phyloP scores from a whole-genome alignment of 2,329 filamentous ascomycete genomes.

The Stromatinia cepivora region DNA sequence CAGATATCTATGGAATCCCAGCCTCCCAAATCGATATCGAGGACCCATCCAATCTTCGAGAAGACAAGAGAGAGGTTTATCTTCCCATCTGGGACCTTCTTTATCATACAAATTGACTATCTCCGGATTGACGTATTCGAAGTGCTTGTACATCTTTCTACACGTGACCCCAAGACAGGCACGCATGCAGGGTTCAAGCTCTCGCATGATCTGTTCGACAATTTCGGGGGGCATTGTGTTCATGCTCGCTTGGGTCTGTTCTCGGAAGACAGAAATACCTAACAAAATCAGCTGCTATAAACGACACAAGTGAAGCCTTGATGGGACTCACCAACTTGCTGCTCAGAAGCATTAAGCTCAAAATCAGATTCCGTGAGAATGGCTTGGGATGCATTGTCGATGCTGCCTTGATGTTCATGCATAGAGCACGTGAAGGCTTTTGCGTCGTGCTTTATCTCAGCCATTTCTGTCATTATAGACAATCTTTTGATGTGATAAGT shows the following conservation, averaged over 20 bases:
- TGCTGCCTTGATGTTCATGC: not conserved
- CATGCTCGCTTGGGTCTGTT: not conserved
- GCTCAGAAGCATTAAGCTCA: not conserved
- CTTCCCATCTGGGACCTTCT: too few species aligned
- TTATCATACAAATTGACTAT: not conserved
- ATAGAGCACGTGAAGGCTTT: not conserved
- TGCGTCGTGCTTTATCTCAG: not conserved
- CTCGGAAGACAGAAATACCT: not conserved
- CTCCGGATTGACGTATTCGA: not conserved
- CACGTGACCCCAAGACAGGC: not conserved
- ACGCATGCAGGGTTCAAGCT: not conserved
- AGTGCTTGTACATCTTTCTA: not conserved
- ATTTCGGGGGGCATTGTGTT: not conserved
- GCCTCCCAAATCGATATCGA: not conserved
- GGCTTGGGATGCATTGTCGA: not conserved
- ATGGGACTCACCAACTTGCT: not conserved
- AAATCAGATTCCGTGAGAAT: not conserved
- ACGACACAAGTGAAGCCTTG: not conserved
- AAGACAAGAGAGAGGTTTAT: not conserved
- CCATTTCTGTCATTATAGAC: not conserved
- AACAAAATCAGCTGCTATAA: not conserved
- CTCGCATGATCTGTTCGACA: accelerated
- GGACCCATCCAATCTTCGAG: not conserved
- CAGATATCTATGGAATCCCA: not conserved
- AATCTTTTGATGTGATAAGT: too few species aligned